Evolutionary conservation across 2,329 filamentous ascomycete genomes (phyloP), one percentile per base, ranked within the genome.

Genomic region (Xylaria sp.): DNA sequence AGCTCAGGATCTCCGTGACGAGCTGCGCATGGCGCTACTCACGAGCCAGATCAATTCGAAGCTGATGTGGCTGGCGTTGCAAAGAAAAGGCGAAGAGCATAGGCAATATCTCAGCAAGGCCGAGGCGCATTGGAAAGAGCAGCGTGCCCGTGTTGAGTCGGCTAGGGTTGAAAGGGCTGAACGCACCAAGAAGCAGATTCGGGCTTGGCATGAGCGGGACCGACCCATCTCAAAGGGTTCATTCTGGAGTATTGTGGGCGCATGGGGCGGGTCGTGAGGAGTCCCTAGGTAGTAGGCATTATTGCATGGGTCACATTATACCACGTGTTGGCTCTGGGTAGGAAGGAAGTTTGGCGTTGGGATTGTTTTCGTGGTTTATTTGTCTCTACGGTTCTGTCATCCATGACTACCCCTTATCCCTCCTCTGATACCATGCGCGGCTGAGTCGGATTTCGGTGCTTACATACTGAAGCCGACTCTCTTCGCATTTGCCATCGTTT

Each of bases 21-120:
- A 83, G 54, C 72, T 85, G 1, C 78, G 83, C 31, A 76, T 88
- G 5, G 78, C 80, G 0, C 71, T 90, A 10, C 78, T 89, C 33
- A 82, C 82, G 48, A 86, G 88, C 15, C 88, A 89, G 74, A 80
- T 90, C 31, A 80, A 80, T 52, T 88, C 88, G 15, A 88, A 85
- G 76, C 80, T 89, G 39, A 82, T 85, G 79, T 90, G 87, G 86
- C 79, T 90, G 59, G 85, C 83, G 75, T 59, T 88, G 39, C 85
- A 83, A 60, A 86, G 86, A 23, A 85, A 83, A 72, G 77, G 74
- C 2, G 80, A 83, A 18, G 85, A 87, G 72, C 80, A 84, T 61
- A 75, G 80, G 2, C 79, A 79, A 2, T 89, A 88, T 69, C 73
- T 82, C 64, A 78, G 76, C 61, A 86, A 86, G 71, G 88, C 87